These are phyloP conservation scores for Ganoderma lucidum DNA, from an alignment of 1,284 basidiomycete genomes.

Conservation along the genomic window DNA sequence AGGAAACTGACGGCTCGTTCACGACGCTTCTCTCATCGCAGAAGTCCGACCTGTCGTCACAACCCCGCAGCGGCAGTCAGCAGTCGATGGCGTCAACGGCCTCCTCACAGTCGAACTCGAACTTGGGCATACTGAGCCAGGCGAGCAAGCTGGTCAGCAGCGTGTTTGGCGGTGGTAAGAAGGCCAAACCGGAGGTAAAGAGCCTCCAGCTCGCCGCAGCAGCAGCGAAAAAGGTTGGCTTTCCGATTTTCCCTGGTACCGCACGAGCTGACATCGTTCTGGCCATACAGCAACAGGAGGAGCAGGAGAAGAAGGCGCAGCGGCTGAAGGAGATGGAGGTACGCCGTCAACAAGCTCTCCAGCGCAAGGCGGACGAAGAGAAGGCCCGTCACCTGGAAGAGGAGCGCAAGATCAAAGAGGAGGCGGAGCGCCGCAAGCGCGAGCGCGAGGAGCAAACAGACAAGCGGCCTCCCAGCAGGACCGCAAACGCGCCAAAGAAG, in stretches of 20 bases:
- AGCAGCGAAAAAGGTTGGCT: conserved; percentile 83
- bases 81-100: conserved; percentile 58
- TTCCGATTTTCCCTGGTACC: background rate
- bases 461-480: conserved; percentile 61
- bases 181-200: conserved; percentile 79
- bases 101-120: conserved; percentile 56
- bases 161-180: conserved; percentile 74
- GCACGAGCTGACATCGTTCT: background rate
- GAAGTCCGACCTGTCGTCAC: conserved; percentile 25
- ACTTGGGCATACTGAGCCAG: conserved; percentile 69
- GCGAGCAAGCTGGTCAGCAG: conserved; percentile 71
- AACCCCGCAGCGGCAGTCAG: conserved; percentile 54
- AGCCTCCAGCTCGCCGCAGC: conserved; percentile 84
- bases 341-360: conserved; percentile 72
- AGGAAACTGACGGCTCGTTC: background rate
- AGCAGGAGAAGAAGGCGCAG: conserved; percentile 79
- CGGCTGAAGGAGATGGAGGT: conserved; percentile 83
- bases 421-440: conserved; percentile 73
- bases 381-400: conserved; percentile 67
- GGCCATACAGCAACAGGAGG: conserved; percentile 80
- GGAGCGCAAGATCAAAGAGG: conserved; percentile 75
- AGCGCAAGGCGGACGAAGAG: conserved; percentile 84
- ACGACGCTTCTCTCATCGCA: background rate
- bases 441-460: conserved; percentile 79
- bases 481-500: conserved; percentile 56